Conservation (phyloP, 2,329 filamentous ascomycete species). For the Fusarium dimerum region DNA sequence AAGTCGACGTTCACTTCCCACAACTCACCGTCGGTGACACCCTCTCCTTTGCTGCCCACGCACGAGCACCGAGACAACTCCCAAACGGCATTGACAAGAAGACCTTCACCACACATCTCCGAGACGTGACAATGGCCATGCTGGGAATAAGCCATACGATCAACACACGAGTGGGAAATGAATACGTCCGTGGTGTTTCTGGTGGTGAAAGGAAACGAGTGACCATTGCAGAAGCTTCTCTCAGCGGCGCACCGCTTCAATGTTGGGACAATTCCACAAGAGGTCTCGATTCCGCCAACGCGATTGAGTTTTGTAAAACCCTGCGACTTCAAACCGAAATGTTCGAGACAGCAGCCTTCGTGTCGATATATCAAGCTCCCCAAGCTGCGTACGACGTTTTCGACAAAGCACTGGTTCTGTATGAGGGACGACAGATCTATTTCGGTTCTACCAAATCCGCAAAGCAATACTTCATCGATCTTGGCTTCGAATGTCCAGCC, state of each 20-base stretch:
- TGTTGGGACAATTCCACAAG: constrained; percentile 72
- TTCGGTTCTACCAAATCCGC: constrained; percentile 26
- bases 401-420: constrained; percentile 68
- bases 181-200: constrained; percentile 61
- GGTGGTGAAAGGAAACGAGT: constrained; percentile 53
- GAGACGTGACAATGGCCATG: constrained; percentile 71
- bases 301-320: constrained; percentile 65
- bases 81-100: constrained; percentile 54
- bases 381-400: constrained; percentile 48
- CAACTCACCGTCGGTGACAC: constrained; percentile 75
- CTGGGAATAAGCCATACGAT: constrained; percentile 69
- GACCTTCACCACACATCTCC: constrained; percentile 58
- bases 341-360: constrained; percentile 55
- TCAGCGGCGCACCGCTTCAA: constrained; percentile 50
- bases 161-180: constrained; percentile 69
- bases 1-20: constrained; percentile 78
- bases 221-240: constrained; percentile 36
- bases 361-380: constrained; percentile 67
- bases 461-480: constrained; percentile 28
- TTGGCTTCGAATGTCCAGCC: constrained; percentile 58
- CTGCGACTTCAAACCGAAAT: constrained; percentile 62
- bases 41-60: constrained; percentile 70
- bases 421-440: constrained; percentile 67
- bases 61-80: constrained; percentile 60
- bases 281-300: constrained; percentile 66